Conservation (phyloP, 2,329 filamentous ascomycete species). For the Aplosporella prunicola region DNA sequence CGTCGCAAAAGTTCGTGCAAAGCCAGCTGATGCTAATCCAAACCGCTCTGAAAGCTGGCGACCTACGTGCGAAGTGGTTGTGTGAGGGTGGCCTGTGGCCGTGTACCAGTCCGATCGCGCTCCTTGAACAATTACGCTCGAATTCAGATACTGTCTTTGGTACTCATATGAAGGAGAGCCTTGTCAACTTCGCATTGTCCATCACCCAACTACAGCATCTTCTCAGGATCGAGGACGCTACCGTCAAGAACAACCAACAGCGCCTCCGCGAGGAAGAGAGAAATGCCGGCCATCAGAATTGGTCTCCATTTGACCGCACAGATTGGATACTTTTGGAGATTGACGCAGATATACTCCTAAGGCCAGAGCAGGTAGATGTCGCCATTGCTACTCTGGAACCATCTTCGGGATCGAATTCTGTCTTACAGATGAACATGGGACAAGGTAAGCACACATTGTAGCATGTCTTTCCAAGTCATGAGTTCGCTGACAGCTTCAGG, state of each 20-base stretch:
- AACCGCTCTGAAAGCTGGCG: not conserved
- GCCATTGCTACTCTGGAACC: conserved; percentile 52
- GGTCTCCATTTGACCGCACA: conserved; percentile 43
- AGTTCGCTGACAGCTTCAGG: conserved; percentile 32
- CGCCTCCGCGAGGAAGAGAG: conserved; percentile 33
- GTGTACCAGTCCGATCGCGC: not conserved
- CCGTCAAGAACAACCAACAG: conserved; percentile 16
- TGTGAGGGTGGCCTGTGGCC: conserved; percentile 14
- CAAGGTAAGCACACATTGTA: conserved; percentile 37
- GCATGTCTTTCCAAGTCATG: conserved; percentile 6
- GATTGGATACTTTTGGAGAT: conserved; percentile 62
- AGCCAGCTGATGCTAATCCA: too few species aligned
- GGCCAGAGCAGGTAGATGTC: conserved; percentile 53
- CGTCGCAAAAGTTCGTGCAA: too few species aligned
- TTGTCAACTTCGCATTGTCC: conserved; percentile 37
- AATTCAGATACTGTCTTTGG: conserved; percentile 24
- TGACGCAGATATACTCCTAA: conserved; percentile 54
- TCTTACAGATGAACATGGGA: conserved; percentile 60
- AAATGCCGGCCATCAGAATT: conserved; percentile 46
- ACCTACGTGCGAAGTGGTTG: conserved; percentile 16
- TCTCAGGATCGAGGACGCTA: conserved; percentile 33
- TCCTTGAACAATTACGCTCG: conserved; percentile 42
- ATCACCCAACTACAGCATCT: conserved; percentile 40
- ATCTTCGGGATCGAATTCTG: conserved; percentile 43
- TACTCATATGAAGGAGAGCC: conserved; percentile 25